Base-by-base conservation (phyloP, 2,329 filamentous ascomycete species). In the Monosporascus ibericus region DNA sequence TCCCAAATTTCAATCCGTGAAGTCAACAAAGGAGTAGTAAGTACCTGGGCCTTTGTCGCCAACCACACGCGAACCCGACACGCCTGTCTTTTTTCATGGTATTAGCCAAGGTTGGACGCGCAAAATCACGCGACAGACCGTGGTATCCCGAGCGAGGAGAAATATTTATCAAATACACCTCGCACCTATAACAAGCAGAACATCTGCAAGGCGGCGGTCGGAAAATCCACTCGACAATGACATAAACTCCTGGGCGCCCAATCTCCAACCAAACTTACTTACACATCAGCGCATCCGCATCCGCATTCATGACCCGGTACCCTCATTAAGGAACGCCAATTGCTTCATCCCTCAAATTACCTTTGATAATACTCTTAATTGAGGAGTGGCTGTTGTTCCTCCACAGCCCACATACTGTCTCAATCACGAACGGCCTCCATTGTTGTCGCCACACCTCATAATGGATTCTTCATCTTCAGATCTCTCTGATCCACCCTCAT, bases 401-500 rank as follows among this genome's bases (percentile, higher is more conserved):
- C n/a, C 17, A 44, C 24, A 14, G 14, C 9, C 14, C 30, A 14
- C 30, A 14, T 15, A 25, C 22, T 4, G 14, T 46, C 48, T 42
- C 38, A 38, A 24, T 36, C n/a, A 47, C 15, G 20, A 42, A 25
- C 20, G 15, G 14, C 20, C 25, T 22, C 36, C 22, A 55, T 55
- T 50, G 49, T 42, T 6, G 3, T 46, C n/a, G 42, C 25, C 15
- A 24, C 42, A 3, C 6, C 34, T 38, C 24, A 49, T 54, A 48
- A 61, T 64, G 61, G 63, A 62, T 53, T 55, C 55, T 44, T 62
- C 62, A 5, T 58, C 57, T 14, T 64, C 65, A n/a, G 63, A 65
- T 24, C 59, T 66, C 30, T 67, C 66, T 34, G 65, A 65, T 38
- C 66, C 66, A 51, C 66, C 71, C 49, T 68, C 68, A 37, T 64